Evolutionary conservation across 805 yeast species (phyloP).

Genomic region (Saccharomyces mikatae): DNA sequence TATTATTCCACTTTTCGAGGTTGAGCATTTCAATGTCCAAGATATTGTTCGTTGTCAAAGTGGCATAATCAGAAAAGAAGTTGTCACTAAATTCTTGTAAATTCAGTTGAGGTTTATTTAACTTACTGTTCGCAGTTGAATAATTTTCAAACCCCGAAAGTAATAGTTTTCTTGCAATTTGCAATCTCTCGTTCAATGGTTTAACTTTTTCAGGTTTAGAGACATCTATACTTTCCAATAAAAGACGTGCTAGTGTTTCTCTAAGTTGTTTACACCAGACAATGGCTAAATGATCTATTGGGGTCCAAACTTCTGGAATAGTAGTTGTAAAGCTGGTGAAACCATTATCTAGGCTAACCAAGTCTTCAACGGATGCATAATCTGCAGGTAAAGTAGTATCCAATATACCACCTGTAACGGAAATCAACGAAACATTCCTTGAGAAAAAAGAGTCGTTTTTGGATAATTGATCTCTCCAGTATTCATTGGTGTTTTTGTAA

Average conservation of each 20-base stretch:
- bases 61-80: neutral
- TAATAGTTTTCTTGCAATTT: slow-evolving; percentile 37
- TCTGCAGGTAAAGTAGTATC: slow-evolving; percentile 86
- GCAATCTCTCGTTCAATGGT: slow-evolving; percentile 50
- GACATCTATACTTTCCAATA: slow-evolving; percentile 54
- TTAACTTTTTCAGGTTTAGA: slow-evolving; percentile 41
- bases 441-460: slow-evolving; percentile 20
- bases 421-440: slow-evolving; percentile 56
- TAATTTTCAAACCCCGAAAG: slow-evolving; percentile 51
- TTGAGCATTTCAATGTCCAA: neutral
- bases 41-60: neutral
- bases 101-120: neutral
- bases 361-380: slow-evolving; percentile 63
- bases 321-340: slow-evolving; percentile 79
- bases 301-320: slow-evolving; percentile 86
- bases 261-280: slow-evolving; percentile 94
- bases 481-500: slow-evolving; percentile 65
- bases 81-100: neutral
- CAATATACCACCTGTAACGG: slow-evolving; percentile 80
- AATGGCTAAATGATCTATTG: slow-evolving; percentile 88
- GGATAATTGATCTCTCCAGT: slow-evolving; percentile 63
- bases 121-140: slow-evolving; percentile 7
- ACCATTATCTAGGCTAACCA: slow-evolving; percentile 70
- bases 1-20: neutral
- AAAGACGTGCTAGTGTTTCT: slow-evolving; percentile 45